These are phyloP conservation scores for Kokia cookei DNA, from an alignment of 441 rosid genomes.

Conservation along the genomic window DNA sequence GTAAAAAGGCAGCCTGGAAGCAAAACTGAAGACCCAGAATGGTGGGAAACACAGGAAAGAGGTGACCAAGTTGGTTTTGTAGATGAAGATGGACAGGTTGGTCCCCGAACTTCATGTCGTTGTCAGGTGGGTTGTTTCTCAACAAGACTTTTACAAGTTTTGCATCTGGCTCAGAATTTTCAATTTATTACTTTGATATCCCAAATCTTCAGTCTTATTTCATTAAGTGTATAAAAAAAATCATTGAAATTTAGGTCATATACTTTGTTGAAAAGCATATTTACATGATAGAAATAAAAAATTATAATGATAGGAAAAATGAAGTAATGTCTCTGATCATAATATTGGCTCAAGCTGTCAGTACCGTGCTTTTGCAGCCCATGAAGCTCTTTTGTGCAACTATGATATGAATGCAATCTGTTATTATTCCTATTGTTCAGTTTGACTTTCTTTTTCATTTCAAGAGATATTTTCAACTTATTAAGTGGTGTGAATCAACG, in stretches of 20 bases:
- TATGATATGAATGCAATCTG: background rate
- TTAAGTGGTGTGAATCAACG: background rate
- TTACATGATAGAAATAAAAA: background rate
- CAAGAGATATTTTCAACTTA: background rate
- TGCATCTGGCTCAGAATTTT: background rate
- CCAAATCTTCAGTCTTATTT: background rate
- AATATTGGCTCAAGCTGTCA: background rate
- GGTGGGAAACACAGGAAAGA: slow-evolving; percentile 93
- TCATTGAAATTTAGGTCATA: background rate
- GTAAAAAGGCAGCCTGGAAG: slow-evolving; percentile 25
- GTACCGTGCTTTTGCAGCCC: background rate
- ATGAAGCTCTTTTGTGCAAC: background rate
- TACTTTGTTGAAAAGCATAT: too few species aligned
- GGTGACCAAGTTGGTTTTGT: slow-evolving; percentile 54
- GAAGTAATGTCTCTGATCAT: background rate
- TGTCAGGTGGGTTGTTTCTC: slow-evolving; percentile 68
- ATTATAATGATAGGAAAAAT: background rate
- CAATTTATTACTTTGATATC: background rate
- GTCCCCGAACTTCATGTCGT: slow-evolving; percentile 84
- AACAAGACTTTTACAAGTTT: background rate
- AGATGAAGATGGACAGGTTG: slow-evolving; percentile 79
- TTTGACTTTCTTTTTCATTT: background rate
- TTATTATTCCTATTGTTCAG: background rate
- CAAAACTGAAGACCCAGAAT: slow-evolving; percentile 50
- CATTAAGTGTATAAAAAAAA: background rate